Evolutionary conservation across 148 eudicot species (phyloP), one percentile per base, ranked within the genome.

Genomic region (Camellia japonica): DNA sequence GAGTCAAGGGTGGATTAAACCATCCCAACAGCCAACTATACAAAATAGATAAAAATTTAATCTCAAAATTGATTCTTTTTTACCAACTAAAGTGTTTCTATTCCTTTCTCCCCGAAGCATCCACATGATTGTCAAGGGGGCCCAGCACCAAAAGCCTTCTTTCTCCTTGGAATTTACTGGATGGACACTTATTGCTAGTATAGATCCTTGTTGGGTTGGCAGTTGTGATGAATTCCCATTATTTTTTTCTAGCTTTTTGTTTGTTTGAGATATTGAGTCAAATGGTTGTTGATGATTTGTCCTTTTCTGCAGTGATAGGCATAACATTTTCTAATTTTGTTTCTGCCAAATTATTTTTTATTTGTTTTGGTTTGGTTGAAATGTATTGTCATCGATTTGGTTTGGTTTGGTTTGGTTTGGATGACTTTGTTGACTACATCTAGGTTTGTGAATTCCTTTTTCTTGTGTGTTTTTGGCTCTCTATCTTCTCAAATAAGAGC

Each of bases 391-490:
- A 30, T 30, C 7, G 52, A 49, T 49, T 49, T 5, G 5, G 5
- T 49, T 49, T 49, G 5, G 52, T 49, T 49, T 49, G 5, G 52
- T 49, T 49, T 49, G 52, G 52, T 49, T 5, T 49, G 52, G 5
- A 49, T 5, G 52, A 49, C 7, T 49, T 5, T 49, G 52, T 49
- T 7, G 5, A 7, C 13, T 66, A 66, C 15, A 0, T 8, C 5
- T 16, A 54, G 73, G 30, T 69, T 44, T 16, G 15, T 44, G 73
- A 69, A 44, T 69, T 69, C 55, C 54, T 13, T 69, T 18, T 69
- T 55, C 11, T 46, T 69, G 51, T 46, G 13, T 46, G 73, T 46
- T 69, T 60, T 44, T 69, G 73, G 73, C 51, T 68, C 71, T 49
- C 5, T 49, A 4, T 49, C 52, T 7, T 49, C 16, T n/a, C 3